Percentiles rank a stretch among this genome's conserved stretches.
Conservation (phyloP, 495 filamentous ascomycete genomes). For the Penicillium salamii region DNA sequence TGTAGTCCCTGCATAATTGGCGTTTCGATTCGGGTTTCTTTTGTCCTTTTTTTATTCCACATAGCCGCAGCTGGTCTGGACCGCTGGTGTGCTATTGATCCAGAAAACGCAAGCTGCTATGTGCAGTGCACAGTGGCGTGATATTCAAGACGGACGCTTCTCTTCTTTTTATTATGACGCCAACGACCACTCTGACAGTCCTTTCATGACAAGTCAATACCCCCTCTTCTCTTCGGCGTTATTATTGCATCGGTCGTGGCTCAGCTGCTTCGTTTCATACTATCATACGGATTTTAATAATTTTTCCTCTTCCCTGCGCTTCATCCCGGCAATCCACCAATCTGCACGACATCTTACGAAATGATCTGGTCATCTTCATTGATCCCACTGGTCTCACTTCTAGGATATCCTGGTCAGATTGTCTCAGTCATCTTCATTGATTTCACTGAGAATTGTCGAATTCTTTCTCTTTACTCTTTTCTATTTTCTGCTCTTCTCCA, state of each 20-base stretch:
- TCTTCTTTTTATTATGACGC: conserved; percentile 2
- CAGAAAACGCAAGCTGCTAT: conserved; percentile 12
- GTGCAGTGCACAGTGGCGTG: conserved; percentile 11
- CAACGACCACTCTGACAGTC: conserved; percentile 6
- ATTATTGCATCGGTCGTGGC: not conserved
- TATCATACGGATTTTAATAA: conserved; percentile 4
- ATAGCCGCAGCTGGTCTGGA: conserved; percentile 33
- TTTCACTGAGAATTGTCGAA: conserved; percentile 27
- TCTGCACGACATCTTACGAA: conserved; percentile 4
- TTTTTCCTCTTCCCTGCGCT: not conserved
- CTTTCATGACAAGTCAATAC: conserved; percentile 2
- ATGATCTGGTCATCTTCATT: conserved; percentile 34
- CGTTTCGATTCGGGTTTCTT: conserved; percentile 19
- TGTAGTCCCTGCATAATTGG: conserved; percentile 57
- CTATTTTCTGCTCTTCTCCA: conserved; percentile 3
- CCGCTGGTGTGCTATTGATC: conserved; percentile 16
- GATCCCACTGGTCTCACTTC: conserved; percentile 26
- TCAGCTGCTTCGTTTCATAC: not conserved
- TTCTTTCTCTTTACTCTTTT: not conserved
- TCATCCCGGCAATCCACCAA: conserved; percentile 1
- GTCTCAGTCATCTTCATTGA: conserved; percentile 39
- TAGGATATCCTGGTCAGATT: conserved; percentile 7
- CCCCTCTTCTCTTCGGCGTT: conserved; percentile 1
- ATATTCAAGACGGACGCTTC: conserved; percentile 8
- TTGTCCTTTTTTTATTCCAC: conserved; percentile 7